phyloP scores from a whole-genome alignment of 73 alveolate species.

The Urostyla sp. region DNA sequence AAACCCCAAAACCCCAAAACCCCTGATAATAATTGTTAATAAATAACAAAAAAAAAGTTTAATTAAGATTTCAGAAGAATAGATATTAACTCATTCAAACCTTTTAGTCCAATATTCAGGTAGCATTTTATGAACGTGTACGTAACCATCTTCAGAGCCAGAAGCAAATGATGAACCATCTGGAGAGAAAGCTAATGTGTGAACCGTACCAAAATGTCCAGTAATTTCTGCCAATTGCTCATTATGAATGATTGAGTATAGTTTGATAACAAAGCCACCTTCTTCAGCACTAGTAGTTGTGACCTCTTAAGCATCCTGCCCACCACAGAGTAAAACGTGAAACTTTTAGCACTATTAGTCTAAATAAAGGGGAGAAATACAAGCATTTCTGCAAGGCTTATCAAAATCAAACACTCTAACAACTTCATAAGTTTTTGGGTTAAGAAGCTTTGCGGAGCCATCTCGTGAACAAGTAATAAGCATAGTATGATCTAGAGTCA shows the following conservation, averaged over 20 bases:
- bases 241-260: constrained; percentile 81
- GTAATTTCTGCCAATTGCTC: constrained; percentile 82
- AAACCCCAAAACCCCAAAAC: background rate
- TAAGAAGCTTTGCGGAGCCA: constrained; percentile 71
- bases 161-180: constrained; percentile 88
- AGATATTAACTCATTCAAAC: constrained; percentile 48
- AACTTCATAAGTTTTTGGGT: constrained; percentile 73
- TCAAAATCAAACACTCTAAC: constrained; percentile 67
- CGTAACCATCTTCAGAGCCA: constrained; percentile 90
- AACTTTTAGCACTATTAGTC: constrained; percentile 63
- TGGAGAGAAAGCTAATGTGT: constrained; percentile 79
- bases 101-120: constrained; percentile 79
- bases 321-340: constrained; percentile 91
- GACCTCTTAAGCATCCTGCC: constrained; percentile 92
- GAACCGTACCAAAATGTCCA: constrained; percentile 93
- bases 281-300: constrained; percentile 78
- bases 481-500: constrained; percentile 75
- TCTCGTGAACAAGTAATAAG: constrained; percentile 85
- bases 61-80: no score
- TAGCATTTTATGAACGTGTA: constrained; percentile 81
- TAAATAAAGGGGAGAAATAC: constrained; percentile 73
- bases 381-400: constrained; percentile 82
- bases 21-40: background rate
- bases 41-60: background rate
- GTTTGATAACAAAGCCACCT: constrained; percentile 84